Base-by-base conservation (phyloP, 768 basidiomycete species). In the Trametopsis cervina region DNA sequence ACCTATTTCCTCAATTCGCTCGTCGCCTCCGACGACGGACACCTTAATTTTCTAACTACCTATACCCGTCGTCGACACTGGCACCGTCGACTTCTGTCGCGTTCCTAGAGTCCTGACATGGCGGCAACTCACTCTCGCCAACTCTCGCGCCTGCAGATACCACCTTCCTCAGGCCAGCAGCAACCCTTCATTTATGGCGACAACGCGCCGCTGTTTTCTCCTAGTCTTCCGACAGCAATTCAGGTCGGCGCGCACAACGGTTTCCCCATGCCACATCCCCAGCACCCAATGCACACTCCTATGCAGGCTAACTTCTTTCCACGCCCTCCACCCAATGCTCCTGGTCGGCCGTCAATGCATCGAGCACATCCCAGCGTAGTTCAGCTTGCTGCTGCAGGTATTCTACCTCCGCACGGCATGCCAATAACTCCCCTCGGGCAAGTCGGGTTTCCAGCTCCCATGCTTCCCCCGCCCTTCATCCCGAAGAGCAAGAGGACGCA, bases 291-390 rank as follows among this genome's bases (percentile, higher is more conserved):
- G 43, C 85, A 84, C 60, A 86, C 84, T 3, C 86, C 85, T 39
- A 80, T 88, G 71, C 86, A 88, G 59, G 62, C 77, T 20, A 51
- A 55, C 17, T 84, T 81, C 65, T 85, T 85, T 52, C 67, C 69
- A 26, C 69, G 66, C 1, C 73, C 69, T 27, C 74, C 72, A 4
- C 75, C 76, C 21, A 68, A 65, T 22, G 70, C 72, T 1, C 80
- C 80, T 1, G 69, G 63, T 40, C 76, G 78, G 35, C 80, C 81
- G 0, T 59, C 62, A 2, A 59, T 58, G 49, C 81, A 84, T 50
- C 76, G 80, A 52, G 72, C 70, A 37, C 73, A 72, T 23, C 67
- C 81, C 17, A 87, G 83, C 61, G 67, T 87, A 5, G 76, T 77
- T 13, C 83, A 82, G 51, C 68, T 85, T 25, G 76, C 83, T 4